Evolutionary conservation across 2,329 filamentous ascomycete species (phyloP).

Genomic region (Fusarium camptoceras): DNA sequence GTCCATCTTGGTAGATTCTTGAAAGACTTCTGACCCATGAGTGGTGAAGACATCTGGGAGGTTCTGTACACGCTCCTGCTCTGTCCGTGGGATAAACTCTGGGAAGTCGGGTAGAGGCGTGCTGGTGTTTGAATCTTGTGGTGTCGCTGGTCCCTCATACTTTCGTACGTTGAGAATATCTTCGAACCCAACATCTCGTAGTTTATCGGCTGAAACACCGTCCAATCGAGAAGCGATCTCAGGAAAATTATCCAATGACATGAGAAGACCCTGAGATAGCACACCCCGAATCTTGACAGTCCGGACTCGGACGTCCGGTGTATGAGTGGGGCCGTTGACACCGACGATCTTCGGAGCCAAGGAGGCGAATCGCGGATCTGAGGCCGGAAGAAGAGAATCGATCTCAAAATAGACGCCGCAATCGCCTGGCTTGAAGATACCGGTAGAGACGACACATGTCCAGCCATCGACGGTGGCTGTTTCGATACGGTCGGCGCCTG

Average conservation of each 20-base stretch:
- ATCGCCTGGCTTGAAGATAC: slow-evolving; percentile 31
- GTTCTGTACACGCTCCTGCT: slow-evolving; percentile 45
- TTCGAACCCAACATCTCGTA: slow-evolving; percentile 37
- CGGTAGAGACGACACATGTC: slow-evolving; percentile 36
- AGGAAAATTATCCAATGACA: slow-evolving; percentile 36
- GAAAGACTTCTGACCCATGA: slow-evolving; percentile 45
- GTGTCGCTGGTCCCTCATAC: slow-evolving; percentile 21
- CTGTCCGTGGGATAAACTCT: slow-evolving; percentile 38
- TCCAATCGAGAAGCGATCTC: slow-evolving; percentile 19
- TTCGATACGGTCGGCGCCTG: slow-evolving; percentile 35
- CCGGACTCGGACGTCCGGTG: slow-evolving; percentile 35
- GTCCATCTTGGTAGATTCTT: slow-evolving; percentile 56
- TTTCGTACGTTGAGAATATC: slow-evolving; percentile 35
- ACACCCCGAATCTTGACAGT: slow-evolving; percentile 33
- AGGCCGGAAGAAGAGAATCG: slow-evolving; percentile 39
- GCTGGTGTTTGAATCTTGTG: not conserved
- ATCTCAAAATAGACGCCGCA: slow-evolving; percentile 42
- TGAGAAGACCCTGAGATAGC: slow-evolving; percentile 40
- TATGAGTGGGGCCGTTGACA: not conserved
- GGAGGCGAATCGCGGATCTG: slow-evolving; percentile 34
- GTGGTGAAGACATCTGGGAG: slow-evolving; percentile 29
- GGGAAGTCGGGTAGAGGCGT: slow-evolving; percentile 32
- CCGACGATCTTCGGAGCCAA: slow-evolving; percentile 18
- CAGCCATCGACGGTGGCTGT: slow-evolving; percentile 39
- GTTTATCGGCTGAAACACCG: not conserved